These are phyloP conservation scores for Chaetoscypha palmicola DNA, from an alignment of 2,329 filamentous ascomycete species.

Conservation along the genomic window DNA sequence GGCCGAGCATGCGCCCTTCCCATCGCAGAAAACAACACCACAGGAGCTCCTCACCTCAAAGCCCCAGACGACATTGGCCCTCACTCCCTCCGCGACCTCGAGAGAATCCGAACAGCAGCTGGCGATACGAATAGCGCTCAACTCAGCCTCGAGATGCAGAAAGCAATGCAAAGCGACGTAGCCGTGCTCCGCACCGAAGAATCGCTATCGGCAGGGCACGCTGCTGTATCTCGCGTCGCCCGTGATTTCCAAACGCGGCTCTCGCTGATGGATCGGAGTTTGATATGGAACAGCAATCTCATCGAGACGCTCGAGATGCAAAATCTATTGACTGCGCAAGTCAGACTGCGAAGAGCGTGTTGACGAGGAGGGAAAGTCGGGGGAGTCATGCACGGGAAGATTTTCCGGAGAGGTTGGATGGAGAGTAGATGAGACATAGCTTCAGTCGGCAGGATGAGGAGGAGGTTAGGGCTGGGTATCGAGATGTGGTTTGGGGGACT, in stretches of 20 bases:
- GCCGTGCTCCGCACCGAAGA: conserved; percentile 39
- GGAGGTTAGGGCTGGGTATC: conserved; percentile 36
- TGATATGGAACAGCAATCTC: conserved; percentile 44
- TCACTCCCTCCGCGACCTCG: conserved; percentile 31
- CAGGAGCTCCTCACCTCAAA: conserved; percentile 32
- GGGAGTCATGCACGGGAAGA: conserved; percentile 43
- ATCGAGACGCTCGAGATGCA: conserved; percentile 41
- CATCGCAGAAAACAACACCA: conserved; percentile 61
- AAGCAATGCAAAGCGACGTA: conserved; percentile 39
- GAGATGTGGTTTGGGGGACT: conserved; percentile 36
- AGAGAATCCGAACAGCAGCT: conserved; percentile 32
- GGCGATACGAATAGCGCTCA: conserved; percentile 34
- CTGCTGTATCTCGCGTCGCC: conserved; percentile 32
- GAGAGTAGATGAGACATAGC: conserved; percentile 40
- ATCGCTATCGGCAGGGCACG: conserved; percentile 32
- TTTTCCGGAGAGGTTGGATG: conserved; percentile 37
- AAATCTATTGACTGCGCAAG: conserved; percentile 41
- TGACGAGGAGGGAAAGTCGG: conserved; percentile 38
- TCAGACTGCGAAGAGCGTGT: conserved; percentile 39
- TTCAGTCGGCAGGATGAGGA: conserved; percentile 40
- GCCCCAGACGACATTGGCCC: conserved; percentile 32
- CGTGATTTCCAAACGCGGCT: conserved; percentile 31
- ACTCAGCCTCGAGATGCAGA: conserved; percentile 38
- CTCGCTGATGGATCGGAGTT: conserved; percentile 34
- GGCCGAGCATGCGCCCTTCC: conserved; percentile 64